Evolutionary conservation across 2,329 filamentous ascomycete species (phyloP), one percentile per base, ranked within the genome.

Genomic region (Alternaria incomplexa): DNA sequence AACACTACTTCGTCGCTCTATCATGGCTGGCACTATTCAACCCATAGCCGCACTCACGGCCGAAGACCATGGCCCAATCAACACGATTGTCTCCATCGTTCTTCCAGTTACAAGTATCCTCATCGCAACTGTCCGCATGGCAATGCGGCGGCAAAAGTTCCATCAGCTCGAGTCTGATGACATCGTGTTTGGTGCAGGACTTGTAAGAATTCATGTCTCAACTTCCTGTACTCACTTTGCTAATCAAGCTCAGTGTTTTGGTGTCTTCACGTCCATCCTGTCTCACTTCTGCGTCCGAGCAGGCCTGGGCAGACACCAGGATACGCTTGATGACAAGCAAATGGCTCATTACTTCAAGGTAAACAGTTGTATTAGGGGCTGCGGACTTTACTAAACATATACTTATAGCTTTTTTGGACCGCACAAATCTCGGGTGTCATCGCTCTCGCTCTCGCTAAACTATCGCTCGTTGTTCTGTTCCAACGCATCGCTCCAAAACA

Each of bases 341-440:
- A 23, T 45, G 11, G 44, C 25, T 13, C 58, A 22, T 40, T 69
- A 63, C 53, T 67, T 65, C 50, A 67, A 64, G 53, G 66, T 69
- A 53, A 5, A 43, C 20, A 46, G 3, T 6, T 23, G 30, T 23
- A 23, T 25, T 26, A 46, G 51, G 6, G 11, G 28, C 10, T 44
- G 9, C 40, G 40, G 5, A 20, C n/a, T 44, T 3, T 44, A 13
- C 40, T 44, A 44, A 44, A 13, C 20, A 46, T 10, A 9, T 22
- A 28, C 15, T 13, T 48, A 13, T 26, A 69, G 64, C 43, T 56
- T 7, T 32, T 45, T 10, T 69, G 50, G 30, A 48, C 47, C 32
- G 32, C 46, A 15, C 61, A 67, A 56, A 23, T 67, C 22, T 46
- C 65, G 13, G 59, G 40, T 15, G 40, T 69, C 32, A 15, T 54